phyloP scores from a whole-genome alignment of 805 yeast genomes.

The Kuraishia hungarica region DNA sequence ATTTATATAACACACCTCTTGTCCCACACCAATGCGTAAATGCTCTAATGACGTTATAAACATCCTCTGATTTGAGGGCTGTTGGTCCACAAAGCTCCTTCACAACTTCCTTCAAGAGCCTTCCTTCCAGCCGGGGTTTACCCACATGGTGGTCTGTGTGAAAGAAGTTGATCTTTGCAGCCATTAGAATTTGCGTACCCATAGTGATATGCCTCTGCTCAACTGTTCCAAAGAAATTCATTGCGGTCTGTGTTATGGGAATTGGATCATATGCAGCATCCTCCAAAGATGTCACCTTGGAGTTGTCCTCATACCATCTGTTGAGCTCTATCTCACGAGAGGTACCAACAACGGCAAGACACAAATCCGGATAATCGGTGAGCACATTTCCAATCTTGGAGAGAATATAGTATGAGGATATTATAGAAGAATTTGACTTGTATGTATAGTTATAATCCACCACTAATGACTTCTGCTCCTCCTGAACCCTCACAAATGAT shows the following conservation, averaged over 20 bases:
- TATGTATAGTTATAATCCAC: slow-evolving; percentile 22
- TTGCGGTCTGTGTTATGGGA: slow-evolving; percentile 20
- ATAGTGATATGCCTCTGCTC: slow-evolving; percentile 24
- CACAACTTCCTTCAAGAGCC: slow-evolving; percentile 29
- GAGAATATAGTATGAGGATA: slow-evolving; percentile 36
- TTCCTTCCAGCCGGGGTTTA: slow-evolving; percentile 36
- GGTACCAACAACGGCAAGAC: slow-evolving; percentile 38
- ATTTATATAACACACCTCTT: slow-evolving; percentile 33
- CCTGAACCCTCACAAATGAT: slow-evolving; percentile 37
- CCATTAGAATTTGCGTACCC: slow-evolving; percentile 34
- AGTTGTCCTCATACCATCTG: slow-evolving; percentile 40
- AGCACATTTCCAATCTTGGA: slow-evolving; percentile 29
- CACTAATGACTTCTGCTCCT: slow-evolving; percentile 39
- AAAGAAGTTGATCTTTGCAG: slow-evolving; percentile 41
- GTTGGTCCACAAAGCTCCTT: slow-evolving; percentile 30
- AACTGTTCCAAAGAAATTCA: slow-evolving; percentile 23
- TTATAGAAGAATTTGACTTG: slow-evolving; percentile 24
- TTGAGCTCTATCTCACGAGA: slow-evolving; percentile 40
- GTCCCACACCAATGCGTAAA: slow-evolving; percentile 50
- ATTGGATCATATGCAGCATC: slow-evolving; percentile 25
- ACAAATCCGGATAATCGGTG: slow-evolving; percentile 28
- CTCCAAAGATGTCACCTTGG: slow-evolving; percentile 28
- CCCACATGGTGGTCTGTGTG: slow-evolving; percentile 50
- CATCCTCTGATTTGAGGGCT: slow-evolving; percentile 29
- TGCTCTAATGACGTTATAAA: slow-evolving; percentile 38